These are phyloP conservation scores for Amyloporia xantha DNA, from an alignment of 768 basidiomycete species.

Conservation along the genomic window DNA sequence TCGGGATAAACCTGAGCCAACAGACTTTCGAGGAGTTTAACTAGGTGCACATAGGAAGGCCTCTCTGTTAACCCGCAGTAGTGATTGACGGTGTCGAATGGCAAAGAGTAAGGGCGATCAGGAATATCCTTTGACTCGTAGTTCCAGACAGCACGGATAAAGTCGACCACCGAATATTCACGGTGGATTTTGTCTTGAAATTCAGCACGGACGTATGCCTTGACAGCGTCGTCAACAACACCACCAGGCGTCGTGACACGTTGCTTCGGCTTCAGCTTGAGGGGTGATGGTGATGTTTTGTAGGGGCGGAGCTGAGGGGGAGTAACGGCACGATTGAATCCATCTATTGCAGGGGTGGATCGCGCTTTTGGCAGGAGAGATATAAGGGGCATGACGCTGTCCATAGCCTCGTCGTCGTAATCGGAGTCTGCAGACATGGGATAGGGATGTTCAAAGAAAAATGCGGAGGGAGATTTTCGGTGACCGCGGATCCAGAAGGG, in stretches of 20 bases:
- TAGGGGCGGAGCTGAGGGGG: background rate
- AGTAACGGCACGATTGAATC: background rate
- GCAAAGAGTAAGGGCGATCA: background rate
- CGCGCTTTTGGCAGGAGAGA: background rate
- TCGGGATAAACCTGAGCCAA: background rate
- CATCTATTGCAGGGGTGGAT: background rate
- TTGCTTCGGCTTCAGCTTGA: background rate
- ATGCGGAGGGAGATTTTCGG: background rate
- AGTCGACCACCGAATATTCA: constrained; percentile 3
- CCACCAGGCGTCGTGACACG: background rate
- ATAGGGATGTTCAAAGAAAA: background rate
- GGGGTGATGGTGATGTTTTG: background rate
- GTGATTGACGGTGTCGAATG: background rate
- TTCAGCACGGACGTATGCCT: background rate
- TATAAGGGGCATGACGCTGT: background rate
- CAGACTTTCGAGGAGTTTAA: background rate
- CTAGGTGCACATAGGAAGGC: background rate
- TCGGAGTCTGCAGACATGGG: background rate
- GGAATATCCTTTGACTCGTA: background rate
- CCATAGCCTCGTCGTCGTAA: background rate
- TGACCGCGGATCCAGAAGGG: background rate
- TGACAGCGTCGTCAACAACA: background rate
- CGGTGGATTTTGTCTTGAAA: background rate
- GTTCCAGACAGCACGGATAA: background rate
- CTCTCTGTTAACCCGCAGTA: background rate